Evolutionary conservation across 2,329 filamentous ascomycete genomes (phyloP).

Genomic region (Fusarium tjaetaba): DNA sequence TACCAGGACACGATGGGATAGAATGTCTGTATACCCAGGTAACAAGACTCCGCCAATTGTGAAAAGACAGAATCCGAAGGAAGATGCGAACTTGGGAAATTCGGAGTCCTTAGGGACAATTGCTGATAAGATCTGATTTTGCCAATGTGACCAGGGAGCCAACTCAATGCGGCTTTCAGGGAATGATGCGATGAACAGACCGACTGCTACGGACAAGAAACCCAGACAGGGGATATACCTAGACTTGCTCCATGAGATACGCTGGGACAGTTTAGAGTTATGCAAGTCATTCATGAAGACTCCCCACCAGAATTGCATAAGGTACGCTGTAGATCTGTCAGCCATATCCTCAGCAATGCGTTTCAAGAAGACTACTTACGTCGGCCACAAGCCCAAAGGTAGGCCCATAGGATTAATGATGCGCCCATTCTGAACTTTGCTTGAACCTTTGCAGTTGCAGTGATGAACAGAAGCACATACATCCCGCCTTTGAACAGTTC

Average conservation of each 20-base stretch:
- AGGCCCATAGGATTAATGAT: not conserved
- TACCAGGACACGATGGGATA: not conserved
- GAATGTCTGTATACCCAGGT: not conserved
- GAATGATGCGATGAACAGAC: not conserved
- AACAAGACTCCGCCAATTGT: not conserved
- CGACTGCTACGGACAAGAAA: not conserved
- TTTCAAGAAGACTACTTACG: not conserved
- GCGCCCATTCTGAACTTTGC: not conserved
- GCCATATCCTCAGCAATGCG: fast-evolving
- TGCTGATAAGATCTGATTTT: not conserved
- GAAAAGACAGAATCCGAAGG: not conserved
- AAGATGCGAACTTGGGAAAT: not conserved
- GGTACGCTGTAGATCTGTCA: not conserved
- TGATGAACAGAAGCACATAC: not conserved
- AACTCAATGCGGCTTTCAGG: not conserved
- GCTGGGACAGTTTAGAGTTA: not conserved
- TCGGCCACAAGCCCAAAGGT: not conserved
- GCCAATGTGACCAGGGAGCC: not conserved
- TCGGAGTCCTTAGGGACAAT: not conserved
- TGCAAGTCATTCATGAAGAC: not conserved
- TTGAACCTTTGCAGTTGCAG: not conserved
- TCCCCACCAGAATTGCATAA: not conserved
- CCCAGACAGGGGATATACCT: not conserved
- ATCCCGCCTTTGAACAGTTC: not conserved
- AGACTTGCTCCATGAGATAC: not conserved